A percentile compares a stretch with the other conserved stretches of the same genome.
Conservation (phyloP, 2,329 filamentous ascomycete species). For the Mycosphaerella arachidis region DNA sequence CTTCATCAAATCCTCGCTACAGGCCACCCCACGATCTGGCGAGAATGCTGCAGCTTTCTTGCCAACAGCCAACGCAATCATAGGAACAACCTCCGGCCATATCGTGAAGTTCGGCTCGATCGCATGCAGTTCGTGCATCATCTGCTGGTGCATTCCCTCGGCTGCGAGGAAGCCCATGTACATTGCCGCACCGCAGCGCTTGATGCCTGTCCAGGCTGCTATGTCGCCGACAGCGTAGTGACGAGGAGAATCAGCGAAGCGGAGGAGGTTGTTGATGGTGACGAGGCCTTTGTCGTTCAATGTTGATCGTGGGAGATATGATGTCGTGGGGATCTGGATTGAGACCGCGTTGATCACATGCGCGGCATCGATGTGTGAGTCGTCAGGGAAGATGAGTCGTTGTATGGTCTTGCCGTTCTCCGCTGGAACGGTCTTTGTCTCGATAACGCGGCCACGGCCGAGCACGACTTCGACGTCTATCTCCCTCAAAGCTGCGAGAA, state of each 20-base stretch:
- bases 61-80: constrained; percentile 15
- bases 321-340: constrained; percentile 57
- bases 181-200: constrained; percentile 72
- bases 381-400: constrained; percentile 57
- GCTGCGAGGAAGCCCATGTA: constrained; percentile 65
- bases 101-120: constrained; percentile 3
- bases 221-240: constrained; percentile 71
- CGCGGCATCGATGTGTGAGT: constrained; percentile 56
- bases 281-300: constrained; percentile 64
- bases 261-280: constrained; percentile 54
- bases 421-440: constrained; percentile 44
- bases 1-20: constrained; percentile 11
- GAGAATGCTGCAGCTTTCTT: constrained; percentile 14
- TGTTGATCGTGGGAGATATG: constrained; percentile 55
- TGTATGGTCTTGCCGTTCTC: constrained; percentile 39
- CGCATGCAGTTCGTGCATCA: constrained; percentile 41
- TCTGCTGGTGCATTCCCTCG: constrained; percentile 62
- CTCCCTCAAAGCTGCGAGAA: constrained; percentile 56
- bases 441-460: constrained; percentile 51
- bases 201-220: constrained; percentile 70
- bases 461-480: constrained; percentile 63
- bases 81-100: constrained; percentile 10
- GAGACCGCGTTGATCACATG: constrained; percentile 67
- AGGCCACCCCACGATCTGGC: constrained; percentile 7
- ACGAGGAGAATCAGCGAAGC: constrained; percentile 55